Conservation (phyloP, 176 grass and related monocot genomes). For the Puccinellia tenuiflora region DNA sequence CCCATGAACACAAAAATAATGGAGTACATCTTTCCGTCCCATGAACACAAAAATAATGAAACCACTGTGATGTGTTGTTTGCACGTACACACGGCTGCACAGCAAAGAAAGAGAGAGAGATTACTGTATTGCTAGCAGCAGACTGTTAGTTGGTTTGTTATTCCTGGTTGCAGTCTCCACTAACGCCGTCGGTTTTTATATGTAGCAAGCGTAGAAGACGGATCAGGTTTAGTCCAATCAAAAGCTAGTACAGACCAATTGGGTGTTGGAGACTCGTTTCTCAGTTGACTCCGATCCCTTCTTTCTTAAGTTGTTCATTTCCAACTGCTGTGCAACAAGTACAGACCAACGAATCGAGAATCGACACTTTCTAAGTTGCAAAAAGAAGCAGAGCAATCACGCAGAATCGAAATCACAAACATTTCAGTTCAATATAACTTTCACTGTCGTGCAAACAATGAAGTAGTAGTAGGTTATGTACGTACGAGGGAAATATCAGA, state of each 20-base stretch:
- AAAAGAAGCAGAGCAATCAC: not conserved
- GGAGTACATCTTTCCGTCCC: too few species aligned
- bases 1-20: conserved; percentile 28
- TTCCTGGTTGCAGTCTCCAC: conserved; percentile 31
- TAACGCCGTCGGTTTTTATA: not conserved
- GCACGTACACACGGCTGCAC: conserved; percentile 13
- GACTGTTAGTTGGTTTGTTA: conserved; percentile 10
- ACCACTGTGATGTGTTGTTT: not conserved
- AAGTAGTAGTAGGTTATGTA: not conserved
- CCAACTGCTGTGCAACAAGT: not conserved
- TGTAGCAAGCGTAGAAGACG: conserved; percentile 8
- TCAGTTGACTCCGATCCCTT: conserved; percentile 6
- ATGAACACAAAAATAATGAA: conserved; percentile 18
- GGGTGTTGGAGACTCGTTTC: conserved; percentile 12
- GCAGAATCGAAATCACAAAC: not conserved
- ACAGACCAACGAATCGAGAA: not conserved
- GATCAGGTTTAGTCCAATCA: conserved; percentile 32
- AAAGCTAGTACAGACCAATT: conserved; percentile 11
- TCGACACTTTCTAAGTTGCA: not conserved
- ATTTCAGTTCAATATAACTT: not conserved
- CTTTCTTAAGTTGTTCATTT: not conserved
- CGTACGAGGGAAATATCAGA: too few species aligned
- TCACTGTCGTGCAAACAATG: not conserved
- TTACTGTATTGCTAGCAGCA: not conserved
- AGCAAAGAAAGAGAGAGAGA: not conserved